phyloP scores from a whole-genome alignment of 495 filamentous ascomycete genomes.

The Hypoxylon cercidicola region DNA sequence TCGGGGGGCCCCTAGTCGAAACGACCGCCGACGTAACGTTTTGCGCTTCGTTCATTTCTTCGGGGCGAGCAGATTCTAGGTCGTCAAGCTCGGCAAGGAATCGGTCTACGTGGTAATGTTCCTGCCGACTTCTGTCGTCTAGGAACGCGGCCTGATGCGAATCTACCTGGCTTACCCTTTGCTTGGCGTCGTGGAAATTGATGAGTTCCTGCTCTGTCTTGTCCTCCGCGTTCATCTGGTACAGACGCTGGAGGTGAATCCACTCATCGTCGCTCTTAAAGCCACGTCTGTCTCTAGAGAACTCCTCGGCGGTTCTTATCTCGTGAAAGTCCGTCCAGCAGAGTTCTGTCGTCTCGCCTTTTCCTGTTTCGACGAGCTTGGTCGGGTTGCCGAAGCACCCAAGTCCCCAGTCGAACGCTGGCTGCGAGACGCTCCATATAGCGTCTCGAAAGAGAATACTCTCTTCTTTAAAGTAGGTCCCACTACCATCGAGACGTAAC shows the following conservation, averaged over 20 bases:
- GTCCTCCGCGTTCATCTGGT: not conserved
- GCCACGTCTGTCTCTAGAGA: not conserved
- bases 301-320: conserved; percentile 11
- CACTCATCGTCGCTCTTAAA: conserved; percentile 18
- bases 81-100: conserved; percentile 15
- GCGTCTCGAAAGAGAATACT: conserved; percentile 1
- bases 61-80: conserved; percentile 10
- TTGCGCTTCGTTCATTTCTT: not conserved
- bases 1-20: not conserved
- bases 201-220: conserved; percentile 24
- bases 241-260: conserved; percentile 14
- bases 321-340: conserved; percentile 15
- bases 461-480: not conserved
- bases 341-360: conserved; percentile 10
- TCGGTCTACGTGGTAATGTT: not conserved
- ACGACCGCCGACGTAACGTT: not conserved
- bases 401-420: conserved; percentile 24
- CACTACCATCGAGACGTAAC: not conserved
- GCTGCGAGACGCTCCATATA: not conserved
- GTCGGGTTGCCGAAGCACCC: conserved; percentile 27
- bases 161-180: not conserved
- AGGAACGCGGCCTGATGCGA: not conserved
- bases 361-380: conserved; percentile 29
- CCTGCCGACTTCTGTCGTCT: no score
- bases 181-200: not conserved